Percentiles rank a stretch among this genome's conserved stretches.
phyloP scores from a whole-genome alignment of 352 stramenopile species.

The Globisporangium irregulare region DNA sequence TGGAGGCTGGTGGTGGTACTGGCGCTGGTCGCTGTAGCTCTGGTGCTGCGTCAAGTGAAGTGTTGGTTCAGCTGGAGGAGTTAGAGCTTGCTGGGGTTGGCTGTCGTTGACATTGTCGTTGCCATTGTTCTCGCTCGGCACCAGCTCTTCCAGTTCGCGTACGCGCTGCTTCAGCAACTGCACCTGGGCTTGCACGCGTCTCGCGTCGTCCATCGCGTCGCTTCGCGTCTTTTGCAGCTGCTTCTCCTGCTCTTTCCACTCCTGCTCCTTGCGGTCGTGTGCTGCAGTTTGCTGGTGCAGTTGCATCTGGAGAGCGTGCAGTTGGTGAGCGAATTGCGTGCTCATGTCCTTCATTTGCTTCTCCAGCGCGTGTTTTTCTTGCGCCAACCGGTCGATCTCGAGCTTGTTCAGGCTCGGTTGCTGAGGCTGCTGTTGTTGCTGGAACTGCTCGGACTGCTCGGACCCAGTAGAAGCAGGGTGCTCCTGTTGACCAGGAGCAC shows the following conservation, averaged over 20 bases:
- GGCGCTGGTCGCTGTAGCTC: not conserved
- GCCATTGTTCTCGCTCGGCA: not conserved
- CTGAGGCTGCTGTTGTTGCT: not conserved
- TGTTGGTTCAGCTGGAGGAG: not conserved
- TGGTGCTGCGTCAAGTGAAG: constrained; percentile 1
- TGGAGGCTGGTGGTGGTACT: not conserved
- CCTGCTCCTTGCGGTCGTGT: constrained; percentile 3
- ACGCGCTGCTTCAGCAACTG: constrained; percentile 6
- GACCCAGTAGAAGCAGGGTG: not conserved
- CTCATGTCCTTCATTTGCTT: constrained; percentile 8
- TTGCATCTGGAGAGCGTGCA: constrained; percentile 6
- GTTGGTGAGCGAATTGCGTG: constrained; percentile 3
- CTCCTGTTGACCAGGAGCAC: not conserved
- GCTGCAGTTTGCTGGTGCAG: constrained; percentile 4
- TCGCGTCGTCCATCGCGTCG: not conserved
- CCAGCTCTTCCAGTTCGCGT: not conserved
- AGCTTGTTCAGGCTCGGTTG: not conserved
- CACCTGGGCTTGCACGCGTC: constrained; percentile 6
- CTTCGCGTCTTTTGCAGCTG: not conserved
- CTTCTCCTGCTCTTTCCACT: not conserved
- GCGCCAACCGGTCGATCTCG: constrained; percentile 5
- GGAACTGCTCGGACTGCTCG: not conserved
- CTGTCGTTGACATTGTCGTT: not conserved
- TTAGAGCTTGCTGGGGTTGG: not conserved
- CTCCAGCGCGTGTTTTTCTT: constrained; percentile 2